Conservation (phyloP, 2,329 filamentous ascomycete genomes). For the Neofusicoccum umdonicola region DNA sequence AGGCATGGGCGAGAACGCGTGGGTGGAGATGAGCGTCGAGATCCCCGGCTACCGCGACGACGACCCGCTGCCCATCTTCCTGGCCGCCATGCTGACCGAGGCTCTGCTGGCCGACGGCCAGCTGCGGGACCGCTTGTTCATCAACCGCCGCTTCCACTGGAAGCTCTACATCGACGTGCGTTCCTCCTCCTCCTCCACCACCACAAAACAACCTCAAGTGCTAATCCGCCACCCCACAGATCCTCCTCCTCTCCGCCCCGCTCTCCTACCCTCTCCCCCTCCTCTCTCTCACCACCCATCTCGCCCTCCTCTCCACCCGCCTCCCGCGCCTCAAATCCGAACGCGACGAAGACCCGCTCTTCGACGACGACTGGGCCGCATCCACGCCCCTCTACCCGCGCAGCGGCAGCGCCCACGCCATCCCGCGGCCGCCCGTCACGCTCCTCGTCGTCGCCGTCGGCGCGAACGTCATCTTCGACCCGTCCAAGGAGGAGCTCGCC, state of each 20-base stretch:
- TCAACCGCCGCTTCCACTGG: constrained; percentile 94
- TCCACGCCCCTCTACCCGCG: constrained; percentile 73
- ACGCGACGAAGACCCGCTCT: constrained; percentile 91
- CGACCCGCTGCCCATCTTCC: constrained; percentile 81
- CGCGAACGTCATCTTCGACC: constrained; percentile 90
- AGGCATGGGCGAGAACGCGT: constrained; percentile 58
- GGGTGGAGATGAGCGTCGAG: constrained; percentile 89
- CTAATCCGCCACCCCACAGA: constrained; percentile 51
- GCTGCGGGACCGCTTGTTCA: constrained; percentile 69
- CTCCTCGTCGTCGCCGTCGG: constrained; percentile 85
- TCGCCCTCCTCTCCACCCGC: constrained; percentile 84
- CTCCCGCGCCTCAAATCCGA: constrained; percentile 84
- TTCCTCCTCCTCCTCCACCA: constrained; percentile 22
- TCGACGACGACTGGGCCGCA: constrained; percentile 96
- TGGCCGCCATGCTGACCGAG: constrained; percentile 85
- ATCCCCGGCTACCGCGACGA: constrained; percentile 90
- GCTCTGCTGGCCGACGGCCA: constrained; percentile 72
- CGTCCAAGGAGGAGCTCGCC: constrained; percentile 83
- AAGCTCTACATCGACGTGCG: constrained; percentile 89
- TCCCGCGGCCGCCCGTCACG: constrained; percentile 73
- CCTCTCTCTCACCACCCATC: constrained; percentile 87
- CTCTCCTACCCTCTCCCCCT: constrained; percentile 91
- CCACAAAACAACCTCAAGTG: neutral
- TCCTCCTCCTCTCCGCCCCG: constrained; percentile 88
- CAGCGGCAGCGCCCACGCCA: constrained; percentile 21